A percentile compares a stretch with the other conserved stretches of the same genome.
These are phyloP conservation scores for Pythium oligandrum DNA, from an alignment of 352 stramenopile genomes.

Conservation along the genomic window DNA sequence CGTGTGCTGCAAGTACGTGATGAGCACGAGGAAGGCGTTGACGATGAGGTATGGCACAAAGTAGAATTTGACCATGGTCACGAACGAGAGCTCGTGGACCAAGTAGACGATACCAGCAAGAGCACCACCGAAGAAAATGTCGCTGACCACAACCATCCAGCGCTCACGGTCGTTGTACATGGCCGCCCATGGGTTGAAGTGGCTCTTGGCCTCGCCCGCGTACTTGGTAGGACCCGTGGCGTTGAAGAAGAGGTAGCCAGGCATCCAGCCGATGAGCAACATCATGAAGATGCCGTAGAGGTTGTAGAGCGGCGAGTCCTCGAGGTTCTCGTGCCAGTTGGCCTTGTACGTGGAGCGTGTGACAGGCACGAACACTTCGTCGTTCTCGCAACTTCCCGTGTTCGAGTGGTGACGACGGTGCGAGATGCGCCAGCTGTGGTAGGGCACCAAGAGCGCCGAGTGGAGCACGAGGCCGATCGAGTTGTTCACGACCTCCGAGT, in stretches of 20 bases:
- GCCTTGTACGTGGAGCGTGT: constrained; percentile 59
- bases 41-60: constrained; percentile 94
- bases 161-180: constrained; percentile 94
- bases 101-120: constrained; percentile 54
- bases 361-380: constrained; percentile 96
- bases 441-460: constrained; percentile 96
- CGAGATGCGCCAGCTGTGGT: constrained; percentile 97
- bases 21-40: constrained; percentile 96
- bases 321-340: constrained; percentile 72
- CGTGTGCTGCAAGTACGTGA: constrained; percentile 98
- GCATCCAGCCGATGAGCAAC: constrained; percentile 95
- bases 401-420: constrained; percentile 96
- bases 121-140: constrained; percentile 81
- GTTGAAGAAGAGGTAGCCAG: constrained; percentile 96
- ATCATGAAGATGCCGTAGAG: constrained; percentile 94
- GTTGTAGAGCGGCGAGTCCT: constrained; percentile 93
- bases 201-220: constrained; percentile 78
- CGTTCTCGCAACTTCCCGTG: constrained; percentile 93
- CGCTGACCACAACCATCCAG: constrained; percentile 91
- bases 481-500: constrained; percentile 94
- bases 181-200: constrained; percentile 94
- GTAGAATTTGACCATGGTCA: constrained; percentile 92
- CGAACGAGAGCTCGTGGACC: constrained; percentile 61
- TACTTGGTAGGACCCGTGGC: constrained; percentile 91
- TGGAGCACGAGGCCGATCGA: constrained; percentile 94